Percentiles rank a stretch among this genome's conserved stretches.
These are phyloP conservation scores for Bipolaris gigantea DNA, from an alignment of 2,329 filamentous ascomycete genomes.

Conservation along the genomic window DNA sequence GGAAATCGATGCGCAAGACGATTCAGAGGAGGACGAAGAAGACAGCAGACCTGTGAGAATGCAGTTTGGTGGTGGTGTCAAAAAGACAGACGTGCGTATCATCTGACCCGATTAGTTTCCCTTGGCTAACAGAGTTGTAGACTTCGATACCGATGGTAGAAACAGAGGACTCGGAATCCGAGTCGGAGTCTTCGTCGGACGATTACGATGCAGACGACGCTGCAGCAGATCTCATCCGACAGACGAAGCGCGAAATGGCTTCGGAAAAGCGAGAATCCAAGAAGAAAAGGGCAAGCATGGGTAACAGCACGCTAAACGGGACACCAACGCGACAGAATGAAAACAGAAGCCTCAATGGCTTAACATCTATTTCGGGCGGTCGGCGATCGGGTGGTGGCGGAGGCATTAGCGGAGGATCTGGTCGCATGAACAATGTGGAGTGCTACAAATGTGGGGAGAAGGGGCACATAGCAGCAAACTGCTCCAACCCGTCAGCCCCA, in stretches of 20 bases:
- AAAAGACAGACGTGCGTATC: conserved; percentile 19
- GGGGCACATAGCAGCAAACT: conserved; percentile 63
- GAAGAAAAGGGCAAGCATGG: conserved; percentile 53
- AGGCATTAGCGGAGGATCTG: conserved; percentile 11
- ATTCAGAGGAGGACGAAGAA: conserved; percentile 40
- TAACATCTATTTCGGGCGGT: conserved; percentile 63
- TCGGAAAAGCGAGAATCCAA: conserved; percentile 49
- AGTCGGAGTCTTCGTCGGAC: conserved; percentile 39
- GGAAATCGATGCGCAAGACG: conserved; percentile 50
- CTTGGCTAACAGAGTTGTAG: conserved; percentile 23
- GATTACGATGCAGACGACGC: conserved; percentile 49
- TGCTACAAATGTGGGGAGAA: conserved; percentile 65
- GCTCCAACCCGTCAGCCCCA: conserved; percentile 46
- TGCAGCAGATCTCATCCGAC: conserved; percentile 49
- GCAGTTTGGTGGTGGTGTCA: conserved; percentile 56
- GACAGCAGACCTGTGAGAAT: conserved; percentile 43
- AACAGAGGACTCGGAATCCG: conserved; percentile 30
- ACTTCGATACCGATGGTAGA: conserved; percentile 23
- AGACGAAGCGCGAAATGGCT: conserved; percentile 50
- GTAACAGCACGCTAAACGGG: conserved; percentile 52
- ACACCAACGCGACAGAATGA: conserved; percentile 66
- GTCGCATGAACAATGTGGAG: conserved; percentile 45
- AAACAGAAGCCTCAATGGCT: conserved; percentile 62
- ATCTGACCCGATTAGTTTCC: background rate
- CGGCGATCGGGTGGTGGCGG: conserved; percentile 22